A percentile compares a stretch with the other conserved stretches of the same genome.
Evolutionary conservation across 1,284 basidiomycete genomes (phyloP).

Genomic region (Athelia psychrophila): DNA sequence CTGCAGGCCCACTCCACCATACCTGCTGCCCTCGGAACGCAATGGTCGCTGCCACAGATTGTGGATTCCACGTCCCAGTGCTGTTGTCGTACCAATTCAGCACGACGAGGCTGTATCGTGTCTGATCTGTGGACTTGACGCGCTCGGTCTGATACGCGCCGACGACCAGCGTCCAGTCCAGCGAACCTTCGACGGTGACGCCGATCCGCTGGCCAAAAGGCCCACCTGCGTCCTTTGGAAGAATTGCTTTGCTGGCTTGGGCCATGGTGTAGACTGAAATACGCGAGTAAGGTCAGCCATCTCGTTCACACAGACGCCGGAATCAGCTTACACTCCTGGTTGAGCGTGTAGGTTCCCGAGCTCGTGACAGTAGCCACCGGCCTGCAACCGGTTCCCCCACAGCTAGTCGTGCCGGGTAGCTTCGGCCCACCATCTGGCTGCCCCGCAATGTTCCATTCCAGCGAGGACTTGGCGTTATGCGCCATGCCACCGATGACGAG

Average conservation of each 20-base stretch:
- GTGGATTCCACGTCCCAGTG: too few species aligned
- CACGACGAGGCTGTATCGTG: slow-evolving; percentile 66
- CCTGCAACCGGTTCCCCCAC: too few species aligned
- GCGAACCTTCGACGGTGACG: slow-evolving; percentile 53
- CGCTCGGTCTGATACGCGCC: slow-evolving; percentile 64
- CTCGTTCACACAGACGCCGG: slow-evolving; percentile 56
- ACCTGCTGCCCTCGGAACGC: too few species aligned
- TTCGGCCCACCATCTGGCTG: slow-evolving; percentile 43
- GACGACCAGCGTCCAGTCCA: slow-evolving; percentile 58
- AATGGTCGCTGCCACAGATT: too few species aligned
- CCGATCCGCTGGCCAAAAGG: slow-evolving; percentile 68
- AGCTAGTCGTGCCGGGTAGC: too few species aligned
- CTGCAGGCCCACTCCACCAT: too few species aligned
- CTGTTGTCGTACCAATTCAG: slow-evolving; percentile 61
- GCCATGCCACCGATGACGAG: neutral
- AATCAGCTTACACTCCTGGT: too few species aligned
- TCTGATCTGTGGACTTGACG: slow-evolving; percentile 51
- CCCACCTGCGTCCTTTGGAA: slow-evolving; percentile 65
- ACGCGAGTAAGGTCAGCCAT: slow-evolving; percentile 44
- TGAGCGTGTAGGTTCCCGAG: too few species aligned
- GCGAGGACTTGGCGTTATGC: neutral
- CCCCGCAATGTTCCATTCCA: slow-evolving; percentile 28
- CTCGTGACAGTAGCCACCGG: too few species aligned
- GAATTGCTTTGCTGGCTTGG: slow-evolving; percentile 68
- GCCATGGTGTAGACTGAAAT: slow-evolving; percentile 69